Evolutionary conservation across 495 filamentous ascomycete species (phyloP).

Genomic region (Cercophora sp.): DNA sequence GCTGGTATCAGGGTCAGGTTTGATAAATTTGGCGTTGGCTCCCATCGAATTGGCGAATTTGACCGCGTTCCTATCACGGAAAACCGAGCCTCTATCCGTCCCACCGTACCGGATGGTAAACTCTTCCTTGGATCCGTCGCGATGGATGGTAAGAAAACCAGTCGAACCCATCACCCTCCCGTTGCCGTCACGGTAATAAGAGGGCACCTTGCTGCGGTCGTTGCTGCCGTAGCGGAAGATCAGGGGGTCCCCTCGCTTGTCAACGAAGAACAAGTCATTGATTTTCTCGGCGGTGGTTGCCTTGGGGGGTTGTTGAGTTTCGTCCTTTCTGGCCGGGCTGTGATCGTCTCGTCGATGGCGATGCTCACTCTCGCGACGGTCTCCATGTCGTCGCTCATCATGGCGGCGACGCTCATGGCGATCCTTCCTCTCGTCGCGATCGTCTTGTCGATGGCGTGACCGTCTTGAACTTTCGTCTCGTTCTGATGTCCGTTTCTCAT

Average conservation of each 20-base stretch:
- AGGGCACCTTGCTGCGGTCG: constrained; percentile 37
- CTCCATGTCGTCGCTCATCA: neutral
- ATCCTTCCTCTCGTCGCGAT: neutral
- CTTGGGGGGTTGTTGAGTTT: neutral
- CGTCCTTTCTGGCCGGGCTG: neutral
- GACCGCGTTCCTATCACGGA: constrained; percentile 38
- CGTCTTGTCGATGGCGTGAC: neutral
- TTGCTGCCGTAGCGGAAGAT: constrained; percentile 41
- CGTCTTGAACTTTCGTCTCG: neutral
- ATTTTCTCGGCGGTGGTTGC: neutral
- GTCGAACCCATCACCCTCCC: constrained; percentile 37
- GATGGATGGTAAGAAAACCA: constrained; percentile 36
- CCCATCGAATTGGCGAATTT: constrained; percentile 20
- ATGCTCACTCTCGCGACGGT: neutral
- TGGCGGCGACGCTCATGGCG: neutral
- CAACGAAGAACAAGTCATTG: constrained; percentile 31
- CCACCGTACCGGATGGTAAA: constrained; percentile 29
- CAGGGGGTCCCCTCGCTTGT: constrained; percentile 43
- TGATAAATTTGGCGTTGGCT: constrained; percentile 27
- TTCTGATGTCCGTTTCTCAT: neutral
- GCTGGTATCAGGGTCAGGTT: neutral
- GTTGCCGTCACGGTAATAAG: constrained; percentile 37
- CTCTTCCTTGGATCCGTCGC: constrained; percentile 29
- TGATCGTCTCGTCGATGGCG: neutral
- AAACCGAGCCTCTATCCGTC: constrained; percentile 30